Conservation (phyloP, 2,329 filamentous ascomycete genomes). For the Colletotrichum noveboracense region DNA sequence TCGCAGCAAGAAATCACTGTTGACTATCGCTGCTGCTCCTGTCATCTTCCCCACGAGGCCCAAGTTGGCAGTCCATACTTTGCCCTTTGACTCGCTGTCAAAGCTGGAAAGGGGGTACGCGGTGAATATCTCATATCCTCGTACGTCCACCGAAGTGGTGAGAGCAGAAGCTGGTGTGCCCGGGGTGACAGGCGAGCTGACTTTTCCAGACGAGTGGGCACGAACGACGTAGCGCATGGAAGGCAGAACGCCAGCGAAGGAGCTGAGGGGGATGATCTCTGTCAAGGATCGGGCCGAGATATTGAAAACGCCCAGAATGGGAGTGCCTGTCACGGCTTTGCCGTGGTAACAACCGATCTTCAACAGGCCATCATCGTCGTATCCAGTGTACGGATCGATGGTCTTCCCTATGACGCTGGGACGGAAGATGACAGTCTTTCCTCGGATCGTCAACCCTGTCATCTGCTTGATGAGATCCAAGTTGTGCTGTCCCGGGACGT, state of each 20-base stretch:
- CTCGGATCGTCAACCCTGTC: slow-evolving; percentile 74
- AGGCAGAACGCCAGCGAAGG: slow-evolving; percentile 73
- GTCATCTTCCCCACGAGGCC: slow-evolving; percentile 91
- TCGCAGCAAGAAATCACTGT: slow-evolving; percentile 60
- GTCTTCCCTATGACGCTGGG: slow-evolving; percentile 77
- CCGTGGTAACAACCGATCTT: slow-evolving; percentile 82
- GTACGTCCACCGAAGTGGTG: slow-evolving; percentile 64
- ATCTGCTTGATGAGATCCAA: slow-evolving; percentile 78
- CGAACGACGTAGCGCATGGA: slow-evolving; percentile 72
- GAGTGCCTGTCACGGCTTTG: slow-evolving; percentile 68
- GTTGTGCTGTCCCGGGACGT: slow-evolving; percentile 83
- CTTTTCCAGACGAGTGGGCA: slow-evolving; percentile 69
- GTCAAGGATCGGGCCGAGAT: slow-evolving; percentile 65
- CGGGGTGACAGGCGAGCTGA: slow-evolving; percentile 58
- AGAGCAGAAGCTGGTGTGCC: slow-evolving; percentile 57
- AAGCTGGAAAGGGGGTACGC: slow-evolving; percentile 72
- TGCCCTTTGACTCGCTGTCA: slow-evolving; percentile 41
- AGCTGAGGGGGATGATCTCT: slow-evolving; percentile 72
- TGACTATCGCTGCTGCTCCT: slow-evolving; percentile 77
- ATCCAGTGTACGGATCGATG: slow-evolving; percentile 75
- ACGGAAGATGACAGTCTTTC: slow-evolving; percentile 80
- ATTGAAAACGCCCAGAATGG: slow-evolving; percentile 87
- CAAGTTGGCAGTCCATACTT: slow-evolving; percentile 68
- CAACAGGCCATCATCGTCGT: slow-evolving; percentile 74
- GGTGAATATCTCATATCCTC: slow-evolving; percentile 82